These are phyloP conservation scores for Penicillium steckii DNA, from an alignment of 495 filamentous ascomycete genomes.

Conservation along the genomic window DNA sequence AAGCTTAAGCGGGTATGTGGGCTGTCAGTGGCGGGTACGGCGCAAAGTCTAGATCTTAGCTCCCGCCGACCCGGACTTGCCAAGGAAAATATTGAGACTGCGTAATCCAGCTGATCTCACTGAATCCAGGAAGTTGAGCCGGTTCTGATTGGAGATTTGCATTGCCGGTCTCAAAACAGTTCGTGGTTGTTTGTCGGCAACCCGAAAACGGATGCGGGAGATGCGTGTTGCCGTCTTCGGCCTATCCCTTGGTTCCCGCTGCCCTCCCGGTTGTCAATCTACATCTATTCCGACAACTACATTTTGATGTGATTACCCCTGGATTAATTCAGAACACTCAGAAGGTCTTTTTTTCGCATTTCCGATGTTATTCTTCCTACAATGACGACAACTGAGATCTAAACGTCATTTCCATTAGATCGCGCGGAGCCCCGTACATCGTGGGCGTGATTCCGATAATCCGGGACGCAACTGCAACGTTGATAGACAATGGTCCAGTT, in stretches of 20 bases:
- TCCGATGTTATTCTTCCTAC: neutral
- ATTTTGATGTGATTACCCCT: neutral
- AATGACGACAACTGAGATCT: neutral
- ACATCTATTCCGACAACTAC: neutral
- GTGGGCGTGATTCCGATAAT: neutral
- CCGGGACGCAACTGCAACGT: conserved; percentile 31
- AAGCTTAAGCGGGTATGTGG: conserved; percentile 13
- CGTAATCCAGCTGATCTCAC: conserved; percentile 3
- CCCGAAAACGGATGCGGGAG: conserved; percentile 20
- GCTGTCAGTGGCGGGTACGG: conserved; percentile 11
- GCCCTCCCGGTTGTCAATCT: neutral
- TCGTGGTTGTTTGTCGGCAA: conserved; percentile 7
- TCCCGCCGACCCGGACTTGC: conserved; percentile 1
- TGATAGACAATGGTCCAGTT: conserved; percentile 26
- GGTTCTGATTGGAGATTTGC: conserved; percentile 4
- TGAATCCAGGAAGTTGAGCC: neutral
- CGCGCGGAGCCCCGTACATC: conserved; percentile 2
- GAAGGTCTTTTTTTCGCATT: neutral
- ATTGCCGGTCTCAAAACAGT: conserved; percentile 2
- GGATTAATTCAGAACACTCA: neutral
- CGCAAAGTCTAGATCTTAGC: conserved; percentile 12
- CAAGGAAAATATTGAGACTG: neutral
- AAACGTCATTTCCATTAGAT: conserved; percentile 7
- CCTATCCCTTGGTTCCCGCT: conserved; percentile 1
- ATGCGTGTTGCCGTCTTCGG: conserved; percentile 12